These are phyloP conservation scores for Trematosphaeria pertusa DNA, from an alignment of 2,329 filamentous ascomycete genomes.

Conservation along the genomic window DNA sequence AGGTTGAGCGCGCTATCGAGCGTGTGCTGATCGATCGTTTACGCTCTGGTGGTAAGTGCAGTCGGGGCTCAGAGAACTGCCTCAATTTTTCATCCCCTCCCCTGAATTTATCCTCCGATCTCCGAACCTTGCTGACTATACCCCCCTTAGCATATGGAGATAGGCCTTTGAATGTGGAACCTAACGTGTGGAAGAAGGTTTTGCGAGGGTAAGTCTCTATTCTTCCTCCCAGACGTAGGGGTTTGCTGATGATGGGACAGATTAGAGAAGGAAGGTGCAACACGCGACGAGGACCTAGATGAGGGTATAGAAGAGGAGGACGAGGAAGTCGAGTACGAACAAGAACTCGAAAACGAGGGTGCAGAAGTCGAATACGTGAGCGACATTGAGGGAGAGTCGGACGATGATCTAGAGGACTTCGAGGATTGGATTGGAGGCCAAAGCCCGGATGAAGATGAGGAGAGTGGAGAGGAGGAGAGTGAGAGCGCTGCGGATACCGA, in stretches of 20 bases:
- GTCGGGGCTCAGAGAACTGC: conserved; percentile 65
- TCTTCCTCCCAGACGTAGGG: too few species aligned
- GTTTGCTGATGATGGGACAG: too few species aligned
- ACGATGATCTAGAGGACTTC: conserved; percentile 74
- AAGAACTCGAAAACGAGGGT: conserved; percentile 70
- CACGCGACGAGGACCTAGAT: conserved; percentile 85
- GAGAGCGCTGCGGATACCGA: conserved; percentile 53
- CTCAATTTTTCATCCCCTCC: background rate
- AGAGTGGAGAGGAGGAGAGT: conserved; percentile 65
- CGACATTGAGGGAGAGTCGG: conserved; percentile 77
- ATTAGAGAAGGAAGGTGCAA: conserved; percentile 86
- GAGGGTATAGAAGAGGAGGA: conserved; percentile 83
- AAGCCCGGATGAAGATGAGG: conserved; percentile 61
- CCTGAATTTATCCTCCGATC: too few species aligned
- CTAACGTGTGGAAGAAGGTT: conserved; percentile 96
- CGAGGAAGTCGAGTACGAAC: conserved; percentile 70
- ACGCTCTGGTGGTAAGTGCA: conserved; percentile 91
- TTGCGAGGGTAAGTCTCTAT: too few species aligned
- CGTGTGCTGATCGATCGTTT: conserved; percentile 90
- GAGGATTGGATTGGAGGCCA: conserved; percentile 91
- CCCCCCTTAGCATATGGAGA: conserved; percentile 91
- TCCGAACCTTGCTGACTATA: too few species aligned
- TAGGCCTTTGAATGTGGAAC: conserved; percentile 91
- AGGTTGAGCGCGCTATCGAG: conserved; percentile 95
- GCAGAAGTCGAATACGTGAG: conserved; percentile 91